A percentile compares a stretch with the other conserved stretches of the same genome.
Evolutionary conservation across 2,329 filamentous ascomycete species (phyloP).

Genomic region (Fusarium sp.): DNA sequence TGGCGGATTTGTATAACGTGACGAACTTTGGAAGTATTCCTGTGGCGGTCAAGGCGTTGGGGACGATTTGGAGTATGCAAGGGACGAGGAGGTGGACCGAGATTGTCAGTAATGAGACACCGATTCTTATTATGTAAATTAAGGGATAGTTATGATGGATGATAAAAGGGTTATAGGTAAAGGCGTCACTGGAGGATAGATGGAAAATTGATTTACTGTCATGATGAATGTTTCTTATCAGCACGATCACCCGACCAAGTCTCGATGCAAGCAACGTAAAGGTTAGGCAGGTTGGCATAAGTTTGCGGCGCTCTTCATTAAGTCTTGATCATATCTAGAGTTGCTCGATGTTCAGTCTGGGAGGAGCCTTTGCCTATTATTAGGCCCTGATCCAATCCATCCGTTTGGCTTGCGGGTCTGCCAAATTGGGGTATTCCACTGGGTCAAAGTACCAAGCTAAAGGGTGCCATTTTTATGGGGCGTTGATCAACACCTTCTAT

Average conservation of each 20-base stretch:
- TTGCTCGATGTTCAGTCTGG: not conserved
- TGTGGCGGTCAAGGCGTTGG: conserved; percentile 46
- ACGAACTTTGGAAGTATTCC: conserved; percentile 52
- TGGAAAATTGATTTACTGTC: not conserved
- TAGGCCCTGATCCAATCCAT: too few species aligned
- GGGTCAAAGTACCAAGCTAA: too few species aligned
- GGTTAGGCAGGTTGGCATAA: not conserved
- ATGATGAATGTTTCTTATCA: fast-evolving
- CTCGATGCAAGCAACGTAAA: not conserved
- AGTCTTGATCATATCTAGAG: fast-evolving
- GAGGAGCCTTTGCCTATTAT: fast-evolving
- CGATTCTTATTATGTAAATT: conserved; percentile 44
- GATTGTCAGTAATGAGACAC: conserved; percentile 41
- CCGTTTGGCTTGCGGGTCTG: too few species aligned
- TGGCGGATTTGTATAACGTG: conserved; percentile 43
- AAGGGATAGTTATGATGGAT: too few species aligned
- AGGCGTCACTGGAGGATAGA: not conserved
- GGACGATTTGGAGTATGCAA: conserved; percentile 47
- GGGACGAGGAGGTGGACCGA: conserved; percentile 42
- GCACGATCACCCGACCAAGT: fast-evolving
- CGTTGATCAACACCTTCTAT: too few species aligned
- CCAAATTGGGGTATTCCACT: too few species aligned
- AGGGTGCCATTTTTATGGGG: too few species aligned
- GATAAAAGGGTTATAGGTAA: not conserved
- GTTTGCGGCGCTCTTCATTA: not conserved